A percentile compares a stretch with the other conserved stretches of the same genome.
Evolutionary conservation across 768 basidiomycete species (phyloP).

Genomic region (Asterophora lycoperdoides): DNA sequence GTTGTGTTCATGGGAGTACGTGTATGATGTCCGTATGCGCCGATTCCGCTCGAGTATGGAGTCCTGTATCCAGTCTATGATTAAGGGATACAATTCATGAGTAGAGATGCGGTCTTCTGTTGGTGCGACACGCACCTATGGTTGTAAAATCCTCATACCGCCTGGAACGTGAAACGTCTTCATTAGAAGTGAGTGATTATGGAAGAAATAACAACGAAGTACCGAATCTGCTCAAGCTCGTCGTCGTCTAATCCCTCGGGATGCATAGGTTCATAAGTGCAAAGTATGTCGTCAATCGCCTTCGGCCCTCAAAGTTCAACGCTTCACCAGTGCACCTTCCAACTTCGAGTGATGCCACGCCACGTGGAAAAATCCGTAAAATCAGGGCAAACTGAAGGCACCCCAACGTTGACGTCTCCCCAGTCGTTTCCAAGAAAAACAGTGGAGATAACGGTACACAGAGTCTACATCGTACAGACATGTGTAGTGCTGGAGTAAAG

Average conservation of each 20-base stretch:
- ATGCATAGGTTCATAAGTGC: conserved; percentile 31
- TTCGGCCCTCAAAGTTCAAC: too few species aligned
- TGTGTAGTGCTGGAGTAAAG: not conserved
- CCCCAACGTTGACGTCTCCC: too few species aligned
- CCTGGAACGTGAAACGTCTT: conserved; percentile 35
- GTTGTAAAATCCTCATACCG: conserved; percentile 95
- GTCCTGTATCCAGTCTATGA: conserved; percentile 99
- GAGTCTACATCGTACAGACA: conserved; percentile 8
- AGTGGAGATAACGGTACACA: not conserved
- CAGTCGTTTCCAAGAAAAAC: not conserved
- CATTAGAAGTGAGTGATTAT: conserved; percentile 9
- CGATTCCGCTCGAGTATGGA: conserved; percentile 84
- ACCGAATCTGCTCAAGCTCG: conserved; percentile 68
- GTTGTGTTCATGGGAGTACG: conserved; percentile 39
- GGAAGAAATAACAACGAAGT: conserved; percentile 8
- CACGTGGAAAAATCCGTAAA: too few species aligned
- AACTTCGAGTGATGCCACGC: too few species aligned
- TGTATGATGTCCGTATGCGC: conserved; percentile 59
- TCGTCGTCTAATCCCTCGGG: conserved; percentile 55
- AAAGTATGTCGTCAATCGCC: not conserved
- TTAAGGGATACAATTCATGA: not conserved
- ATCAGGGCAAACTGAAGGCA: too few species aligned
- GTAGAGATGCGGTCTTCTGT: too few species aligned
- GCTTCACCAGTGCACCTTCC: too few species aligned
- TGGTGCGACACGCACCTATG: conserved; percentile 60